Evolutionary conservation across 2,329 filamentous ascomycete genomes (phyloP).

Genomic region (Hirsutella minnesotensis): DNA sequence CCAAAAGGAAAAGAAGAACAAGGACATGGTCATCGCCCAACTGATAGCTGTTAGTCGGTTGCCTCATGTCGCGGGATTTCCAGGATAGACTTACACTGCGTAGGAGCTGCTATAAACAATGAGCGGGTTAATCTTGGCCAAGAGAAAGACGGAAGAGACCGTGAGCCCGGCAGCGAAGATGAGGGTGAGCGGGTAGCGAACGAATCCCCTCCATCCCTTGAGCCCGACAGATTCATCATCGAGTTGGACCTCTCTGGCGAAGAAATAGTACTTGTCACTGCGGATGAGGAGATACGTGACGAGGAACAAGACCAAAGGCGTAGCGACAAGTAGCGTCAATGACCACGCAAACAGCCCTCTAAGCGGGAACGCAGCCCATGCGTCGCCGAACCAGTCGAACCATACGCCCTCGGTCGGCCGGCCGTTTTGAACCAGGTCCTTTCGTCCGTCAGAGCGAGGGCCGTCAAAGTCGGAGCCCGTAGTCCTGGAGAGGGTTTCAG

Average conservation of each 20-base stretch:
- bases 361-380: slow-evolving; percentile 67
- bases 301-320: slow-evolving; percentile 60
- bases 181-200: slow-evolving; percentile 71
- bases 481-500: slow-evolving; percentile 58
- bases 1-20: slow-evolving; percentile 77
- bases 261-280: slow-evolving; percentile 79
- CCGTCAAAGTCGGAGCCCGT: slow-evolving; percentile 56
- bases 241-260: slow-evolving; percentile 51
- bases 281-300: slow-evolving; percentile 58
- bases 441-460: slow-evolving; percentile 37
- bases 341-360: slow-evolving; percentile 82
- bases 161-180: slow-evolving; percentile 55
- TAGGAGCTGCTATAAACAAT: slow-evolving; percentile 88
- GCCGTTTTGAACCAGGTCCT: slow-evolving; percentile 54
- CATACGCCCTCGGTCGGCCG: slow-evolving; percentile 64
- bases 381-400: slow-evolving; percentile 82
- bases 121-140: slow-evolving; percentile 76
- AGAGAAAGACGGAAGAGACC: slow-evolving; percentile 59
- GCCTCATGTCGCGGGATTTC: background rate
- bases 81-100: slow-evolving; percentile 44
- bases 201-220: slow-evolving; percentile 70
- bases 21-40: slow-evolving; percentile 75
- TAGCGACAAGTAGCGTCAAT: slow-evolving; percentile 67
- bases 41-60: slow-evolving; percentile 13
- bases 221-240: slow-evolving; percentile 51